Evolutionary conservation across 2,329 filamentous ascomycete genomes (phyloP).

Genomic region (Colletotrichum magnum): DNA sequence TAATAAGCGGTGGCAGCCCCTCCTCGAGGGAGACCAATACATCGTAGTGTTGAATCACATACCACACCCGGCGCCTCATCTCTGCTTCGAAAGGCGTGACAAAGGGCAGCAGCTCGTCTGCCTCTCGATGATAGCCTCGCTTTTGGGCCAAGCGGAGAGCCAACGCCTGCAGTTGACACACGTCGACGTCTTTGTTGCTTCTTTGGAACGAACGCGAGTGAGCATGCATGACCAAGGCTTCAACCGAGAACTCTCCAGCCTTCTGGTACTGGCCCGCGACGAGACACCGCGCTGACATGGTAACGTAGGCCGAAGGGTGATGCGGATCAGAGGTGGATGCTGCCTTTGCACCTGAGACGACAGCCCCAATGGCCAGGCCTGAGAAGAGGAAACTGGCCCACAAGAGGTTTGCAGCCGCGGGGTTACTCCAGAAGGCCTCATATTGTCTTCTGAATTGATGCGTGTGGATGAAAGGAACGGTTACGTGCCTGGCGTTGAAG

Average conservation of each 20-base stretch:
- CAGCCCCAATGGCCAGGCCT: constrained; percentile 57
- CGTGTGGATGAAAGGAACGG: constrained; percentile 55
- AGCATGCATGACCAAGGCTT: constrained; percentile 62
- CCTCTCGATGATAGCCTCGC: not conserved
- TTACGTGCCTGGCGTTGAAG: constrained; percentile 55
- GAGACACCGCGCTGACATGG: constrained; percentile 60
- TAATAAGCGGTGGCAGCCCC: no score
- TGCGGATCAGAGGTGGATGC: not conserved
- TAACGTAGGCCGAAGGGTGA: constrained; percentile 50
- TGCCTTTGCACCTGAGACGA: constrained; percentile 50
- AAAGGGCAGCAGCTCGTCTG: not conserved
- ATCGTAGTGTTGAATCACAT: no score
- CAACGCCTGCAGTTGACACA: constrained; percentile 3
- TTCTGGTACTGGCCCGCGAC: constrained; percentile 62
- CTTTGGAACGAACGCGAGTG: constrained; percentile 52
- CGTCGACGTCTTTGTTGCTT: constrained; percentile 4
- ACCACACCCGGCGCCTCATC: no score
- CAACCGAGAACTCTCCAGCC: constrained; percentile 60
- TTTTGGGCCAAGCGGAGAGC: constrained; percentile 1
- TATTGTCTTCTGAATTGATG: constrained; percentile 64
- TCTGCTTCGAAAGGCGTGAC: no score
- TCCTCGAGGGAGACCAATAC: no score
- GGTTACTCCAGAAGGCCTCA: constrained; percentile 60
- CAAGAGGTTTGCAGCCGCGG: constrained; percentile 56
- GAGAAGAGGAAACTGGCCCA: constrained; percentile 67